These are phyloP conservation scores for Phytophthora europaea DNA, from an alignment of 352 stramenopile species.

Conservation along the genomic window DNA sequence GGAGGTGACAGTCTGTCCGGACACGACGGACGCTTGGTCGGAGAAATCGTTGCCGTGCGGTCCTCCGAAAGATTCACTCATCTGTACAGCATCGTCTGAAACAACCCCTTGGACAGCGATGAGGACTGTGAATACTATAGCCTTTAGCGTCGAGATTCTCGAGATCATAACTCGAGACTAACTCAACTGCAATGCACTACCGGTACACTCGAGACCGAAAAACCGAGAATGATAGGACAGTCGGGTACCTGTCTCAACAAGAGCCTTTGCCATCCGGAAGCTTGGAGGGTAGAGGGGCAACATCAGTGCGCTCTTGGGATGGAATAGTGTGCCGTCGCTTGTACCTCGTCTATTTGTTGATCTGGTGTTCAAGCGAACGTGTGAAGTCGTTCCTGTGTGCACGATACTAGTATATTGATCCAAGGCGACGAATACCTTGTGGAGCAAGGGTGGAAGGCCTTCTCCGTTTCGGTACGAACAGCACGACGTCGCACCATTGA, in stretches of 20 bases:
- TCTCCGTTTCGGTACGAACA: slow-evolving; percentile 2
- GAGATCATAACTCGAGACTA: neutral
- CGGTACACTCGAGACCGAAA: neutral
- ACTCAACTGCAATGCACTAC: neutral
- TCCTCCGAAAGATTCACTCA: slow-evolving; percentile 31
- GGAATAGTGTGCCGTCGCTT: slow-evolving; percentile 2
- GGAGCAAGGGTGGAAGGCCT: neutral
- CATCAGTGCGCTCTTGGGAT: slow-evolving; percentile 3
- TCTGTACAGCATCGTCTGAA: slow-evolving; percentile 23
- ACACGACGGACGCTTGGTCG: slow-evolving; percentile 24
- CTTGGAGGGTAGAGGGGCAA: neutral
- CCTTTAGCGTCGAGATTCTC: neutral
- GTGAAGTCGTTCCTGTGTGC: neutral
- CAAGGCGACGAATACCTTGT: neutral
- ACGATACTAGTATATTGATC: neutral
- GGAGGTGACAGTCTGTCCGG: slow-evolving; percentile 21
- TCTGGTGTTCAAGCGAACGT: neutral
- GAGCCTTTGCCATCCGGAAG: neutral
- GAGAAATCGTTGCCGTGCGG: slow-evolving; percentile 34
- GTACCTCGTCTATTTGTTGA: slow-evolving; percentile 6
- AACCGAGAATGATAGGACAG: neutral
- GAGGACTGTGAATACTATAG: slow-evolving; percentile 2
- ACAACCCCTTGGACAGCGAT: neutral
- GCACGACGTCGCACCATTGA: slow-evolving; percentile 7
- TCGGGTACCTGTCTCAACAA: neutral